A percentile compares a stretch with the other conserved stretches of the same genome.
These are phyloP conservation scores for Hortiboletus campestris DNA, from an alignment of 768 basidiomycete genomes.

Conservation along the genomic window DNA sequence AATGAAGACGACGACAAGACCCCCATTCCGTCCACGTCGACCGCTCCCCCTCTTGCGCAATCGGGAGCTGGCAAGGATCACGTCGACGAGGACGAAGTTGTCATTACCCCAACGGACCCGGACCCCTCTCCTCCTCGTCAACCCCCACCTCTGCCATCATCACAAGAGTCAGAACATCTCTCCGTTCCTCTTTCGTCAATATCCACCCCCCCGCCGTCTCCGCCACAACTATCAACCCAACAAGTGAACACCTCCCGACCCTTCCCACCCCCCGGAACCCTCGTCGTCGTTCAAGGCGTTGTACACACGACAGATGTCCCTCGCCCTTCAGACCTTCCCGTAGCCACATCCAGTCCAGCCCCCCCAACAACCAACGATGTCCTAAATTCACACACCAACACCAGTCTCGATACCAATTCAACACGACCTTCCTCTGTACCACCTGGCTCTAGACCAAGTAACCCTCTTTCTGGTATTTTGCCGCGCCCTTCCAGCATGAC, in stretches of 20 bases:
- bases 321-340: slow-evolving; percentile 29
- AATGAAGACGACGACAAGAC: neutral
- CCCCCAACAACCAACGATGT: slow-evolving; percentile 2
- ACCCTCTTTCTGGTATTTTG: slow-evolving; percentile 38
- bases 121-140: slow-evolving; percentile 7
- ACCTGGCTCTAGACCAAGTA: slow-evolving; percentile 32
- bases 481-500: slow-evolving; percentile 37
- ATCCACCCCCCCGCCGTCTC: slow-evolving; percentile 14
- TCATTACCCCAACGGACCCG: slow-evolving; percentile 18
- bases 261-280: slow-evolving; percentile 73
- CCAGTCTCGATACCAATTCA: too few relatives aligned
- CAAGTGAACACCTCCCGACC: slow-evolving; percentile 34
- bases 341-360: slow-evolving; percentile 11
- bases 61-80: neutral
- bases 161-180: slow-evolving; percentile 11
- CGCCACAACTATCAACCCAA: slow-evolving; percentile 24
- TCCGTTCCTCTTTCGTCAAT: slow-evolving; percentile 13
- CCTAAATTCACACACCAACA: slow-evolving; percentile 4
- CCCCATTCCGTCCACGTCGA: slow-evolving; percentile 22
- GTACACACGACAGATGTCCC: slow-evolving; percentile 74
- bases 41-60: slow-evolving; percentile 3
- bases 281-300: slow-evolving; percentile 82
- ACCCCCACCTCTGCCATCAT: slow-evolving; percentile 9
- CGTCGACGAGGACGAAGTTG: slow-evolving; percentile 19
- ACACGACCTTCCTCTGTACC: slow-evolving; percentile 25